Base-by-base conservation (phyloP, 2,329 filamentous ascomycete species). In the Colletotrichum camelliae region DNA sequence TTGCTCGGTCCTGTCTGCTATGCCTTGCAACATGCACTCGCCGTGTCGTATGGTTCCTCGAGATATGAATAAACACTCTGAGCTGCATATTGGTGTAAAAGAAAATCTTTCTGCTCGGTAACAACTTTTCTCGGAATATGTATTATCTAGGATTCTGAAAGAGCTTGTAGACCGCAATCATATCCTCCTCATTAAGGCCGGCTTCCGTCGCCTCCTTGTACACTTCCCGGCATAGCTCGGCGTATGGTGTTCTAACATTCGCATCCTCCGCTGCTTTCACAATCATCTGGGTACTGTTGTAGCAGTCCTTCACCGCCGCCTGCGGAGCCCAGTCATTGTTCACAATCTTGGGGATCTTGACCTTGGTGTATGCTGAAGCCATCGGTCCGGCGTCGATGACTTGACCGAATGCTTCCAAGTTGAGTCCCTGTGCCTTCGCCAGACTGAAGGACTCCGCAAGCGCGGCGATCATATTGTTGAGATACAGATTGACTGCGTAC, bases 401-500 rank as follows among this genome's bases (percentile, higher is more conserved):
- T 21, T 79, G 60, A 0, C 77, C 79, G 24, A 84, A 80, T 1
- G 82, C 80, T 13, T 79, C 77, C 16, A 82, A 73, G 35, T 85
- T 76, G 2, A 85, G 78, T 3, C 82, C 81, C 64, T 83, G 82
- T 3, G 80, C 81, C 15, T 69, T 66, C 1, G 83, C 83, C 2
- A 85, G 78, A 69, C 80, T 81, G 78, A 83, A 81, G 3, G 83
- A 80, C 71, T 84, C 83, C 2, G 82, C 81, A 0, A 84, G 79
- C 0, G 82, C 83, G 2, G 78, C 83, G 6, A 81, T 82, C 71
- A 82, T 72, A 18, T 81, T 77, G 70, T 81, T 79, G 9, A 83
- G 76, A 58, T 77, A 83, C 18, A 69, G 65, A 66, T 84, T 85
- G 37, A 80, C 79, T 12, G 82, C 81, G 52, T 81, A 84, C 31